Conservation (phyloP, 2,329 filamentous ascomycete genomes). For the Aspergillus tamarii region DNA sequence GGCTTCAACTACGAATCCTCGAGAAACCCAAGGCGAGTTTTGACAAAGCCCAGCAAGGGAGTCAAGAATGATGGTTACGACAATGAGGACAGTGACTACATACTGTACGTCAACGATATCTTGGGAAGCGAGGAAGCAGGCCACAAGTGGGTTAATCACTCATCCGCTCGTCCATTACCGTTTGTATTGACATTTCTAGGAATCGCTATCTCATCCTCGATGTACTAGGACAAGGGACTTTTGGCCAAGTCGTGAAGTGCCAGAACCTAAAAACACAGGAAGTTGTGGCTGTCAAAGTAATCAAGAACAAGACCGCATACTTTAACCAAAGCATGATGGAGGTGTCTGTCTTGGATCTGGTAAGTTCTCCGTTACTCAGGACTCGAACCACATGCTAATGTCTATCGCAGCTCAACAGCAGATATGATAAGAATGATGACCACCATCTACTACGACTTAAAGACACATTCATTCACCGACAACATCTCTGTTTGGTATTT, state of each 20-base stretch:
- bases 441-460: conserved; percentile 93
- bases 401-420: conserved; percentile 77
- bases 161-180: conserved; percentile 5
- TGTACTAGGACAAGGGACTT: conserved; percentile 94
- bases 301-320: conserved; percentile 98
- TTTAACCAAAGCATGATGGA: conserved; percentile 99
- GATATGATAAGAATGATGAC: conserved; percentile 98
- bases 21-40: conserved; percentile 87
- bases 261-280: conserved; percentile 98
- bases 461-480: conserved; percentile 96
- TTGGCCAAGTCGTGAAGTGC: conserved; percentile 98
- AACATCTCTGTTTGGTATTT: conserved; percentile 95
- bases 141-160: conserved; percentile 71
- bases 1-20: conserved; percentile 99
- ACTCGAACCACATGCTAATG: conserved; percentile 25
- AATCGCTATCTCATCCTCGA: conserved; percentile 97
- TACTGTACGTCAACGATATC: conserved; percentile 98
- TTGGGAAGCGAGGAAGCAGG: conserved; percentile 96
- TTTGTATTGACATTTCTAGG: conserved; percentile 46
- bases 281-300: conserved; percentile 97
- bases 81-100: conserved; percentile 99
- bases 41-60: conserved; percentile 98
- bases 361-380: conserved; percentile 48
- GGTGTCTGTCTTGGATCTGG: conserved; percentile 93
- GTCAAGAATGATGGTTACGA: conserved; percentile 98